Evolutionary conservation across 495 filamentous ascomycete species (phyloP), one percentile per base, ranked within the genome.

Genomic region (Chlorociboria aeruginascens): DNA sequence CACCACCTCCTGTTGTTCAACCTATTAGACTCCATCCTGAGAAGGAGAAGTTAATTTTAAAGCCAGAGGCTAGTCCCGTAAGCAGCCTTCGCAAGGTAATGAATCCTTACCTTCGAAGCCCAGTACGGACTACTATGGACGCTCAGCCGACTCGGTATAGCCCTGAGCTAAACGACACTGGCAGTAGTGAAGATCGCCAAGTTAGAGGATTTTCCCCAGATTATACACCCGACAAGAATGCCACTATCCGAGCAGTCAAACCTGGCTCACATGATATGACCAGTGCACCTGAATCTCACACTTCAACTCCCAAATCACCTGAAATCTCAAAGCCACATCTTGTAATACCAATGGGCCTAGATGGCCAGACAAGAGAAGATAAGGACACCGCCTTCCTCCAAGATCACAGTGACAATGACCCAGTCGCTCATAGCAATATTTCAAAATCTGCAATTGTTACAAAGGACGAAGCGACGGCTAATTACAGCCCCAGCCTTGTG

Each of bases 81-180:
- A 90, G 85, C 59, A 96, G 89, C 60, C 68, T 97, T 56, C 77
- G 86, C 32, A 73, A 86, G 63, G 83, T 86, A 31, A 96, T 97
- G 92, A 83, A 86, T 60, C 88, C 87, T 36, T 96, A 86, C 57
- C 67, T 95, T 20, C 45, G 48, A 20, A 53, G 42, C 3, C 46
- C 51, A 13, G 48, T 45, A 45, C 61, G 46, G 43, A 58, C 60
- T 40, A 57, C 51, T 7, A 55, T 51, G 49, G 59, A 61, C 40
- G 52, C 43, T 45, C 45, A 50, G 47, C 34, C 46, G 20, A 43
- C 46, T 38, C 31, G 6, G 28, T 45, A 44, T 16, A 11, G 31
- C 13, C 11, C 2, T 16, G 38, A 40, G 9, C 9, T 3, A n/a
- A 12, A 30, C 9, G 20, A n/a, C 17, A 32, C 25, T 43, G 40